Evolutionary conservation across 83 land plant species (phyloP), one percentile per base, ranked within the genome.

Genomic region (Isoetes engelmannii): DNA sequence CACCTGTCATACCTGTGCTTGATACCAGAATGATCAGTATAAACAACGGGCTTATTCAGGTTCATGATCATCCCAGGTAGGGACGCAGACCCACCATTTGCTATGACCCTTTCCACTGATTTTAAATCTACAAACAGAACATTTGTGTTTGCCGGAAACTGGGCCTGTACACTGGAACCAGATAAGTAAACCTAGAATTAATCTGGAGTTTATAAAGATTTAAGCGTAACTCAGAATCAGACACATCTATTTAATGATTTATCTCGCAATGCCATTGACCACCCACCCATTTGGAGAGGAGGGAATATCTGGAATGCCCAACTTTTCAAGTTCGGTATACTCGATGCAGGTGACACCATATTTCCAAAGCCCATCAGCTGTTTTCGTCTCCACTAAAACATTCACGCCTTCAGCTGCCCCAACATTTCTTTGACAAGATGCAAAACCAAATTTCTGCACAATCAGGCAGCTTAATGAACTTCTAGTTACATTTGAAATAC

Each of bases 361-460:
- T 48, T 76, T 82, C 94, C 93, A 95, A 7, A 49, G 72, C 53
- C 94, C 91, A 72, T 88, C 81, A 57, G 67, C 77, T 49, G 80
- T 81, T 44, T 74, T 88, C 57, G 77, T 82, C 72, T 95, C 99
- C 48, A 89, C 53, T 6, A 95, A 78, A 19, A 95, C 99, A 81
- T 95, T 95, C 19, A 95, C 84, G 48, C 99, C 99, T 77, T 95
- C 97, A 53, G 93, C 94, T 46, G 99, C 93, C 41, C 97, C 97
- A n/a, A 74, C 65, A 47, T 69, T 79, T 45, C 99, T 77, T 57
- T 80, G 67, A 71, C 99, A 95, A 9, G 99, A 95, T 44, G 99
- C 97, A 85, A 95, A 95, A 45, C 99, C 99, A 64, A 95, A 77
- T 80, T 91, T 95, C 99, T 95, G 84, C 58, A 68, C 5, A 9